phyloP scores from a whole-genome alignment of 2,329 filamentous ascomycete species.

The Fusarium veterinarium region DNA sequence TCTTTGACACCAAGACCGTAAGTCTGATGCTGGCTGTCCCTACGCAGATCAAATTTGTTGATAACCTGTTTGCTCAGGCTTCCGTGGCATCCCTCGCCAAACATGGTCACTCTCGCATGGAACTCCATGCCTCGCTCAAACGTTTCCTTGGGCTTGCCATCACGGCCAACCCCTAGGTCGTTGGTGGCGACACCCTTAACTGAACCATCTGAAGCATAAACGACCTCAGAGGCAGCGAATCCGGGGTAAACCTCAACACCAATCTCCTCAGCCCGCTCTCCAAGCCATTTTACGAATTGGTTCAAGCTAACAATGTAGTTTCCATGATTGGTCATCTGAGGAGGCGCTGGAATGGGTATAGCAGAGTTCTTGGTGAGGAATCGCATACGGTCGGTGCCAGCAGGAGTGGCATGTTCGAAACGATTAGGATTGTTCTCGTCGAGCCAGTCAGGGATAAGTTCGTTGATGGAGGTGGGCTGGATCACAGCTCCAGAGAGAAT shows the following conservation, averaged over 20 bases:
- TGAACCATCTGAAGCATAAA: slow-evolving; percentile 87
- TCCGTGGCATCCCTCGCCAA: slow-evolving; percentile 95
- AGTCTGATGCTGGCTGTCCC: slow-evolving; percentile 92
- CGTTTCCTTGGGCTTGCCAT: slow-evolving; percentile 86
- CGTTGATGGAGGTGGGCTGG: slow-evolving; percentile 86
- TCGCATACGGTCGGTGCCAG: slow-evolving; percentile 87
- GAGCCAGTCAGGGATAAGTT: slow-evolving; percentile 94
- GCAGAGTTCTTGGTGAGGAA: slow-evolving; percentile 86
- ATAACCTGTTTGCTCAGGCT: slow-evolving; percentile 95
- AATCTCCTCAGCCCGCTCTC: slow-evolving; percentile 93
- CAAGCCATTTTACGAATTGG: slow-evolving; percentile 95
- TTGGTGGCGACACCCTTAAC: slow-evolving; percentile 97
- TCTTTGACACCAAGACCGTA: slow-evolving; percentile 96
- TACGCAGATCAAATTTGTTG: slow-evolving; percentile 90
- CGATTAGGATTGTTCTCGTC: slow-evolving; percentile 86
- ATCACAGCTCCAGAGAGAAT: slow-evolving; percentile 97
- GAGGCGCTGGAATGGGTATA: slow-evolving; percentile 86
- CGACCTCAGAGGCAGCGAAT: slow-evolving; percentile 91
- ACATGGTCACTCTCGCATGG: slow-evolving; percentile 88
- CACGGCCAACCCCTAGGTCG: slow-evolving; percentile 84
- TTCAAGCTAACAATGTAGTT: slow-evolving; percentile 98
- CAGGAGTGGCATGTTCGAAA: slow-evolving; percentile 89
- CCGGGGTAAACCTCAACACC: slow-evolving; percentile 97
- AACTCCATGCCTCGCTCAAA: slow-evolving; percentile 99
- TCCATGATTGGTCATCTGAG: slow-evolving; percentile 97